phyloP scores from a whole-genome alignment of 257 asterid species.

The Phtheirospermum japonicum region DNA sequence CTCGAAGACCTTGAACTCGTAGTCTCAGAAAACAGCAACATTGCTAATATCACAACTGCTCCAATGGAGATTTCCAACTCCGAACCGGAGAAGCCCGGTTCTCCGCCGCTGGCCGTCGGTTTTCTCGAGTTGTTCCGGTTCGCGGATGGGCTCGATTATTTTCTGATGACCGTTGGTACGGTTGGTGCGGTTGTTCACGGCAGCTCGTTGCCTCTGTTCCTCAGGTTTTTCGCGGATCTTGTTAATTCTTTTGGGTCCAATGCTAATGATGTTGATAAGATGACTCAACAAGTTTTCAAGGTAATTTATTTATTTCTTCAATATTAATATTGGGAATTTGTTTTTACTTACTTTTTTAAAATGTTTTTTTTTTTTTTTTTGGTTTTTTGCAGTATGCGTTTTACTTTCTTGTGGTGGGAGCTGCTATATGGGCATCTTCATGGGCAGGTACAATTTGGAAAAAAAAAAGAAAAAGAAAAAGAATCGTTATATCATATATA shows the following conservation, averaged over 20 bases:
- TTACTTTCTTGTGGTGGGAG: conserved; percentile 98
- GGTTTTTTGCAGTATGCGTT: conserved; percentile 79
- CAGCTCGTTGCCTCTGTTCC: conserved; percentile 81
- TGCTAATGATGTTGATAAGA: conserved; percentile 84
- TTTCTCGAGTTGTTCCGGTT: conserved; percentile 77
- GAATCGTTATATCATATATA: too few relatives aligned
- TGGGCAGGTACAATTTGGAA: too few relatives aligned
- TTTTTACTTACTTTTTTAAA: too few relatives aligned
- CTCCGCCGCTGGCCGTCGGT: conserved; percentile 49
- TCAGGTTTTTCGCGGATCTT: too few relatives aligned
- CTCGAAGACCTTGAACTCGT: conserved; percentile 75
- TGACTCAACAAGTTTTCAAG: conserved; percentile 95
- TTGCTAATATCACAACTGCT: too few relatives aligned
- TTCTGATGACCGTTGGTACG: conserved; percentile 74
- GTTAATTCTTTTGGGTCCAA: conserved; percentile 94
- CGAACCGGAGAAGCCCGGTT: not conserved
- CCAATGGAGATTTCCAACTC: too few relatives aligned
- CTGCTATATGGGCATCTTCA: conserved; percentile 99
- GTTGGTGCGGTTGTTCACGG: conserved; percentile 96
- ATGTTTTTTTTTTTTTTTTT: not conserved
- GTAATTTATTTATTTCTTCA: too few relatives aligned
- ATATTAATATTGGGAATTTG: too few relatives aligned
- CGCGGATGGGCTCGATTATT: conserved; percentile 81
- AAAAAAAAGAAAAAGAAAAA: too few relatives aligned
- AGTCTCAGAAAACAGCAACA: too few relatives aligned